phyloP scores from a whole-genome alignment of 1,284 basidiomycete genomes.

The Trametes sp. region DNA sequence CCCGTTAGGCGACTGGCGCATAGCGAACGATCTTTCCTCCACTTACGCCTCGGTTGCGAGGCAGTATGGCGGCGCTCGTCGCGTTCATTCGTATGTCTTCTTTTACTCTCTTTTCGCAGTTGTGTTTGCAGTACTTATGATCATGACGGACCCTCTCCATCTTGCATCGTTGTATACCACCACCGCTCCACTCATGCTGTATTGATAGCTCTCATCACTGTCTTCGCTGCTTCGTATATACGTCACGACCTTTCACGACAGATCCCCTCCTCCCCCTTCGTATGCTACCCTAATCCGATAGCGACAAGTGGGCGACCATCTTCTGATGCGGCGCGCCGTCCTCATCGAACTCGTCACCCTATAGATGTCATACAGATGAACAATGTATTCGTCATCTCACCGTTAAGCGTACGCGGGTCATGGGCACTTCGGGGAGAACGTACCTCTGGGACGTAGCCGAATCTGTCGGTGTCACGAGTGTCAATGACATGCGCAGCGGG shows the following conservation, averaged over 20 bases:
- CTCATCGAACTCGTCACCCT: conserved; percentile 82
- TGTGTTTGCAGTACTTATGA: conserved; percentile 35
- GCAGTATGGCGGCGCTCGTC: conserved; percentile 22
- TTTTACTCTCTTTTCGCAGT: conserved; percentile 20
- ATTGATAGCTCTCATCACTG: conserved; percentile 47
- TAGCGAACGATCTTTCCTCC: conserved; percentile 30
- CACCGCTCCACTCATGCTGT: conserved; percentile 42
- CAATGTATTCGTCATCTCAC: conserved; percentile 26
- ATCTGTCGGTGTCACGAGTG: conserved; percentile 51
- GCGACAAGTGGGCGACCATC: conserved; percentile 67
- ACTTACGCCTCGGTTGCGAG: conserved; percentile 25
- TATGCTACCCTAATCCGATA: conserved; percentile 40
- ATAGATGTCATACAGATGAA: conserved; percentile 28
- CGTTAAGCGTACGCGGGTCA: conserved; percentile 12
- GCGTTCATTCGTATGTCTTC: conserved; percentile 20
- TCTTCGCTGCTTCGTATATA: conserved; percentile 35
- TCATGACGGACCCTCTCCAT: conserved; percentile 36
- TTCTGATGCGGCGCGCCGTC: conserved; percentile 83
- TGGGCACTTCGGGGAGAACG: conserved; percentile 36
- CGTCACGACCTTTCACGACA: conserved; percentile 36
- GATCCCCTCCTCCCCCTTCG: conserved; percentile 22
- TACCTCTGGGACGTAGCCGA: conserved; percentile 75
- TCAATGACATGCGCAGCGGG: conserved; percentile 22
- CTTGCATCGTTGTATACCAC: conserved; percentile 43
- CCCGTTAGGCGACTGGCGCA: conserved; percentile 24